Conservation (phyloP, 306 rosid genomes). For the Dryas drummondii region DNA sequence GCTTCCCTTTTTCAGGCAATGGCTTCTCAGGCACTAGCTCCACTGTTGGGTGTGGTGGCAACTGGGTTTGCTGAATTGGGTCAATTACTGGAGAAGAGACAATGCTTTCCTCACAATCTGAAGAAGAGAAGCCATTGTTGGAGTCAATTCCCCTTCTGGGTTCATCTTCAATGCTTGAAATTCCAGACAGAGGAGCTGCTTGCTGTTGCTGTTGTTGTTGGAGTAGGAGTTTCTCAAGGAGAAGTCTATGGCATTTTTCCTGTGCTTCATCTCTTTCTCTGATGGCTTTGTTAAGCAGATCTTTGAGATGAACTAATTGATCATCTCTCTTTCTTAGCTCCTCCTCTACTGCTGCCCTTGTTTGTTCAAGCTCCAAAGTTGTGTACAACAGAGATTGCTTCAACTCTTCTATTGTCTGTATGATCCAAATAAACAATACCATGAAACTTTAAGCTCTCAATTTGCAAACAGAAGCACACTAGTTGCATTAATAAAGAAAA, state of each 20-base stretch:
- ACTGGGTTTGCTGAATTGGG: conserved; percentile 45
- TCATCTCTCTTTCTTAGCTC: conserved; percentile 83
- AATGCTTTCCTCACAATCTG: conserved; percentile 99
- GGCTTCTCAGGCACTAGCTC: conserved; percentile 59
- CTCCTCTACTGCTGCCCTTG: conserved; percentile 62
- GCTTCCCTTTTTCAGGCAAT: conserved; percentile 95
- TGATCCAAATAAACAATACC: conserved; percentile 1
- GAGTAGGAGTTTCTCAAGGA: conserved; percentile 57
- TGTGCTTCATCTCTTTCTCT: conserved; percentile 85
- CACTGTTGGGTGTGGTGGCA: conserved; percentile 36
- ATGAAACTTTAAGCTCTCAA: conserved; percentile 19
- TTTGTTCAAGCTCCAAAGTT: conserved; percentile 82
- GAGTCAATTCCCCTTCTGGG: conserved; percentile 75
- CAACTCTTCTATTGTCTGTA: conserved; percentile 80
- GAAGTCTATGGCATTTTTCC: conserved; percentile 57
- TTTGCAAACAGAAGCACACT: conserved; percentile 10
- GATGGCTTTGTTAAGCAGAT: conserved; percentile 59
- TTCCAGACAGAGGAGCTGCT: conserved; percentile 71
- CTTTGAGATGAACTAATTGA: conserved; percentile 61
- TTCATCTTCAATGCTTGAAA: conserved; percentile 95
- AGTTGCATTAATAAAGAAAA: no score
- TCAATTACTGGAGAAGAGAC: conserved; percentile 84
- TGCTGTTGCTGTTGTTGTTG: conserved; percentile 42
- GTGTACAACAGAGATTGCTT: conserved; percentile 61
- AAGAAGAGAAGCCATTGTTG: conserved; percentile 71